Base-by-base conservation (phyloP, 1,139 yeast genomes). In the Meyerozyma guilliermondii region DNA sequence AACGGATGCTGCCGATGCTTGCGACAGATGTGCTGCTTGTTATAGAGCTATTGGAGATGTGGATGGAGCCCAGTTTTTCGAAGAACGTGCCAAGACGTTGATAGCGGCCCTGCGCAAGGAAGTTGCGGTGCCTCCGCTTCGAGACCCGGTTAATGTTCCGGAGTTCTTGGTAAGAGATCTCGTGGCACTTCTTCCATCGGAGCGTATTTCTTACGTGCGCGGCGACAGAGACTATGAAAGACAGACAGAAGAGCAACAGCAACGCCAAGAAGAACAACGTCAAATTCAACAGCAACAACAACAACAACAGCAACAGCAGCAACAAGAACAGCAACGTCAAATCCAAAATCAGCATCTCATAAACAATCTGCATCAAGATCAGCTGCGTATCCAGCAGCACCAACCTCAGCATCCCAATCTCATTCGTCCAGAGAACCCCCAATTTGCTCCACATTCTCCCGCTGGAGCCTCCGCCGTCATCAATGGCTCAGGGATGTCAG, bases 1-100 rank as follows among this genome's bases (percentile, higher is more conserved):
- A 23, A 63, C 66, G 51, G 85, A 80, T 55, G 83, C 84, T 1
- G 71, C 80, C 0, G 83, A 78, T 53, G 83, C 84, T 4, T 77
- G 81, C 50, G 51, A 62, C 18, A 60, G 83, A 39, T 76, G 83
- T 2, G 74, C 80, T 0, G 59, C 65, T 11, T 76, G 81, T 50
- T 78, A 69, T 53, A 65, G 67, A 46, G 61, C 69, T 2, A 71
- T 76, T 40, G 78, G 78, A n/a, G 79, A 76, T 47, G 35, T 54
- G 7, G 65, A 70, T 42, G 59, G 66, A 34, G 73, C 77, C 9
- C 50, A 56, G 3, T 66, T 60, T 42, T 67, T 73, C 39, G 78
- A 71, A 44, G 66, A 66, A 42, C 58, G 81, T 42, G 69, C 78
- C 0, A 66, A 63, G 30, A 58, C 63, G 6, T 59, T 76, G 41